These are phyloP conservation scores for Fallopia convolvulus DNA, from an alignment of 148 eudicot species.

Conservation along the genomic window DNA sequence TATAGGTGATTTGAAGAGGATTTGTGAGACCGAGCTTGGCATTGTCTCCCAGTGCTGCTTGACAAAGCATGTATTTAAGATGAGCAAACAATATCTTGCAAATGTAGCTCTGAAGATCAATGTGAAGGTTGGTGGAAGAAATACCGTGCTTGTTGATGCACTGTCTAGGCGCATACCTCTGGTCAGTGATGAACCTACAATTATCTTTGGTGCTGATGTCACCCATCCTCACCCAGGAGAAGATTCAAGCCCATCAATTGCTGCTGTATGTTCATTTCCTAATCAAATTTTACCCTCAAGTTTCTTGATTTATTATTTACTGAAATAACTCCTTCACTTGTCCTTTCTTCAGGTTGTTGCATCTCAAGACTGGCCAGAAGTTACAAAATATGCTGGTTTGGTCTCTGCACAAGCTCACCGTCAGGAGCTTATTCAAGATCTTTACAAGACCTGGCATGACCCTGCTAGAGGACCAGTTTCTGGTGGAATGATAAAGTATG, in stretches of 20 bases:
- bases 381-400: conserved; percentile 68
- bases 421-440: conserved; percentile 68
- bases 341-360: conserved; percentile 53
- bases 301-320: not conserved
- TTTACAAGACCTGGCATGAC: conserved; percentile 60
- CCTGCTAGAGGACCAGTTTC: conserved; percentile 44
- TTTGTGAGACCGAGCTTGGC: conserved; percentile 86
- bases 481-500: conserved; percentile 76
- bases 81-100: conserved; percentile 62
- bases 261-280: conserved; percentile 41
- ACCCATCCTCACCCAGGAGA: conserved; percentile 84
- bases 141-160: conserved; percentile 65
- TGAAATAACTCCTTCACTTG: not conserved
- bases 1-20: conserved; percentile 67
- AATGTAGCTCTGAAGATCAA: conserved; percentile 65
- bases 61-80: conserved; percentile 60
- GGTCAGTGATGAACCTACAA: conserved; percentile 61
- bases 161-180: conserved; percentile 54
- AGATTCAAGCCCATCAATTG: conserved; percentile 78
- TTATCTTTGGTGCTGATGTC: conserved; percentile 79
- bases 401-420: conserved; percentile 82
- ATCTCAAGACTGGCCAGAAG: conserved; percentile 84
- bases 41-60: conserved; percentile 78
- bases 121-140: conserved; percentile 77
- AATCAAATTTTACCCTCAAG: not conserved